phyloP scores from a whole-genome alignment of 805 yeast genomes.

The Allodekkera sacchari region DNA sequence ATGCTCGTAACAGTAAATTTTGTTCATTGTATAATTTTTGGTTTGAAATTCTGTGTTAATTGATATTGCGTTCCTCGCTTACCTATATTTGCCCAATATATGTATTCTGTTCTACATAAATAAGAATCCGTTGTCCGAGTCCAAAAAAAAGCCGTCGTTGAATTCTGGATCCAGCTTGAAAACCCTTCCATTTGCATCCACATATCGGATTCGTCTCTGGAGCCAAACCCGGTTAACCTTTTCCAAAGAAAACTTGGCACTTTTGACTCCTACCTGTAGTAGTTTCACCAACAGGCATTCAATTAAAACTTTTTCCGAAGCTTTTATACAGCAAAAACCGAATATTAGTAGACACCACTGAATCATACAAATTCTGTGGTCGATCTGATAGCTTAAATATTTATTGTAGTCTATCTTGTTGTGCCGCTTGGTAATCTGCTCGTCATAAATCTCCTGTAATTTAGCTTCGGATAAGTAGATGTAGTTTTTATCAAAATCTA shows the following conservation, averaged over 20 bases:
- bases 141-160: constrained; percentile 3
- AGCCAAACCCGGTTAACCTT: constrained; percentile 21
- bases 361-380: constrained; percentile 24
- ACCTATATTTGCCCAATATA: too few species aligned
- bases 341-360: constrained; percentile 22
- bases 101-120: neutral
- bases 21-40: too few species aligned
- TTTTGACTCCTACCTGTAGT: constrained; percentile 18
- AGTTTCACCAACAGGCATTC: constrained; percentile 19
- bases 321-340: constrained; percentile 17
- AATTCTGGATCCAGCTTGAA: constrained; percentile 7
- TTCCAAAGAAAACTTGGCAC: constrained; percentile 16
- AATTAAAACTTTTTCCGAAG: constrained; percentile 19
- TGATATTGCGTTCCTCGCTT: too few species aligned
- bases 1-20: too few species aligned
- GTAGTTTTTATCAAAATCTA: constrained; percentile 4
- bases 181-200: constrained; percentile 5
- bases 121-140: constrained; percentile 1
- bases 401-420: constrained; percentile 8
- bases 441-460: constrained; percentile 7
- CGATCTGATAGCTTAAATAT: constrained; percentile 18
- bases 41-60: too few species aligned
- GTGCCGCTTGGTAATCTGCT: constrained; percentile 1
- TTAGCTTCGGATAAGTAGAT: constrained; percentile 9
- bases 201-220: constrained; percentile 13